Evolutionary conservation across 2,329 filamentous ascomycete species (phyloP), one percentile per base, ranked within the genome.

Genomic region (Cladophialophora immunda): DNA sequence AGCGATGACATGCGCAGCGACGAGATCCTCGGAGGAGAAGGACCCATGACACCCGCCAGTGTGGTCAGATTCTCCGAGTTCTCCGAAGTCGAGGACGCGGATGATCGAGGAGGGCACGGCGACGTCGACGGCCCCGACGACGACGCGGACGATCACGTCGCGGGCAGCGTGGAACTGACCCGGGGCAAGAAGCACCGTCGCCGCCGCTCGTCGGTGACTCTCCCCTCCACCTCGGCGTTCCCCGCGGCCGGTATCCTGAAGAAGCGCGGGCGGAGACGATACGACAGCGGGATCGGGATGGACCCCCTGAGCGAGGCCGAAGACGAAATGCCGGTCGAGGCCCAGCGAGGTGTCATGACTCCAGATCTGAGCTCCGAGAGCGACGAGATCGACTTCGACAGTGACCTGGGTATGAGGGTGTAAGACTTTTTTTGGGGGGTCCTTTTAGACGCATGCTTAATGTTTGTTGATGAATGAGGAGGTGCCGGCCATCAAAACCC

Each of bases 21-120:
- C 45, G 45, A 50, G 45, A 50, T 50, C 6, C 2, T 25, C 19
- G 45, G 52, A 17, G 41, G 52, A 15, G 52, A 29, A 30, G 59
- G 78, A 29, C 79, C 81, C 2, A 78, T 82, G 38, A 83, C 81
- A 1, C 81, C 81, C 2, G 75, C 79, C 32, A 79, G 76, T 62
- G 75, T 76, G 65, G 77, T 76, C 4, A 75, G 80, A 17, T 83
- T 80, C 69, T 77, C 78, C n/a, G 69, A 71, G 27, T 83, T 80
- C 68, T 78, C 78, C 5, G 68, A 70, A 17, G 38, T 68, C 29
- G 64, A 68, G 30, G 41, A 58, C 11, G 27, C 45, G 2, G 59
- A 45, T 54, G n/a, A n/a, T n/a, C n/a, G n/a, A n/a, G n/a, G n/a
- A n/a, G n/a, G n/a, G n/a, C n/a, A n/a, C n/a, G n/a, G n/a, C n/a